phyloP scores from a whole-genome alignment of 768 basidiomycete species.

The Tephrocybe sp. region DNA sequence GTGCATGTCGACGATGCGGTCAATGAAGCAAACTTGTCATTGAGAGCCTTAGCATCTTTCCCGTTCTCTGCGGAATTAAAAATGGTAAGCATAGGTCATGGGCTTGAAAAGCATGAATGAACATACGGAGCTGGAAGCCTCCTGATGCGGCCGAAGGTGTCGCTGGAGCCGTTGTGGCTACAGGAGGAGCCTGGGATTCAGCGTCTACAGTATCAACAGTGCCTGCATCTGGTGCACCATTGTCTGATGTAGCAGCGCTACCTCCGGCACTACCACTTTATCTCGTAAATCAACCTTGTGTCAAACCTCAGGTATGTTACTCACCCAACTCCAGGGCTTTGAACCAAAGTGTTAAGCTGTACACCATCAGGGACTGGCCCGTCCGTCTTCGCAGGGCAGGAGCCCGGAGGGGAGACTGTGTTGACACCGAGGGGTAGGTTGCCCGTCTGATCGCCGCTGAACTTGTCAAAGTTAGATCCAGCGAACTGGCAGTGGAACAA shows the following conservation, averaged over 20 bases:
- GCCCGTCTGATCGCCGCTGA: conserved; percentile 41
- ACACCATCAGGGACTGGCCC: conserved; percentile 46
- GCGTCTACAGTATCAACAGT: not conserved
- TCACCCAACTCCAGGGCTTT: conserved; percentile 29
- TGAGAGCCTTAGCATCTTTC: conserved; percentile 18
- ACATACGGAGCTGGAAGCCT: conserved; percentile 12
- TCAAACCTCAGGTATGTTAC: too few relatives aligned
- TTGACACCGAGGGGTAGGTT: conserved; percentile 45
- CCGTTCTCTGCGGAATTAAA: conserved; percentile 13
- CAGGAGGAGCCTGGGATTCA: not conserved
- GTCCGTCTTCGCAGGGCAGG: conserved; percentile 43
- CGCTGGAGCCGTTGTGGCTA: not conserved
- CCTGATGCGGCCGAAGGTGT: not conserved
- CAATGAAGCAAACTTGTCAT: conserved; percentile 25
- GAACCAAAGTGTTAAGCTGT: conserved; percentile 38
- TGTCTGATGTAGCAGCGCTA: not conserved
- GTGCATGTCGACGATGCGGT: conserved; percentile 24
- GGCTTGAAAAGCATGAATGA: not conserved
- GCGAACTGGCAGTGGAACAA: conserved; percentile 56
- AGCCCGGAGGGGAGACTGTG: conserved; percentile 42
- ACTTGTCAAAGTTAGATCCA: conserved; percentile 39
- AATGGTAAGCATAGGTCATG: not conserved
- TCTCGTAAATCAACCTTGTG: not conserved
- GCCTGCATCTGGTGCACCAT: not conserved
- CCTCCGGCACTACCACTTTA: not conserved